phyloP scores from a whole-genome alignment of 257 asterid genomes.

The Forsythia viridissima region DNA sequence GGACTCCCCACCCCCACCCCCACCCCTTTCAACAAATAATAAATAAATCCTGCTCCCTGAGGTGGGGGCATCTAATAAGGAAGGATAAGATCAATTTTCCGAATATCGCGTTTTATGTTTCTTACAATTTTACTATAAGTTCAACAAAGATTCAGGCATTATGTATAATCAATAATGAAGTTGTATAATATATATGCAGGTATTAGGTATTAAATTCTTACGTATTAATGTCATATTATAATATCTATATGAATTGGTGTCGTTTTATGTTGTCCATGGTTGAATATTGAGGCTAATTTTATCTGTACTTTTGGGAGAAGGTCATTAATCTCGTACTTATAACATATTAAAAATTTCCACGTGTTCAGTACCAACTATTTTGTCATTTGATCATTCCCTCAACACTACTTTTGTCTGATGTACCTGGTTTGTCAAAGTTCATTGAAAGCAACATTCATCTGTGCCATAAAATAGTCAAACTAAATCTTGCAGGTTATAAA shows the following conservation, averaged over 20 bases:
- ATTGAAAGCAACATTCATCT: slow-evolving; percentile 7
- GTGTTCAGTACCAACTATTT: background rate
- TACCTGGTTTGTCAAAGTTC: background rate
- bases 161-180: background rate
- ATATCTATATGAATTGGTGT: no score
- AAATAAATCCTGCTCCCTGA: no score
- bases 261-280: background rate
- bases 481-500: slow-evolving; percentile 69
- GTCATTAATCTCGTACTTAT: no score
- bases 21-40: background rate
- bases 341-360: background rate
- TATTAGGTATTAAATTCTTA: no score
- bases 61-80: no score
- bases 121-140: no score
- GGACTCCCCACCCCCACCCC: background rate
- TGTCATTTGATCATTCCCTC: background rate
- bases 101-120: no score
- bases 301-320: no score
- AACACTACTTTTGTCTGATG: background rate
- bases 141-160: background rate
- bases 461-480: slow-evolving; percentile 42
- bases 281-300: background rate
- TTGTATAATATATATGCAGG: background rate
- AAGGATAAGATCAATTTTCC: no score
- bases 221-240: no score